Conservation (phyloP, 768 basidiomycete species). For the Pleurotus salmoneostramineus region DNA sequence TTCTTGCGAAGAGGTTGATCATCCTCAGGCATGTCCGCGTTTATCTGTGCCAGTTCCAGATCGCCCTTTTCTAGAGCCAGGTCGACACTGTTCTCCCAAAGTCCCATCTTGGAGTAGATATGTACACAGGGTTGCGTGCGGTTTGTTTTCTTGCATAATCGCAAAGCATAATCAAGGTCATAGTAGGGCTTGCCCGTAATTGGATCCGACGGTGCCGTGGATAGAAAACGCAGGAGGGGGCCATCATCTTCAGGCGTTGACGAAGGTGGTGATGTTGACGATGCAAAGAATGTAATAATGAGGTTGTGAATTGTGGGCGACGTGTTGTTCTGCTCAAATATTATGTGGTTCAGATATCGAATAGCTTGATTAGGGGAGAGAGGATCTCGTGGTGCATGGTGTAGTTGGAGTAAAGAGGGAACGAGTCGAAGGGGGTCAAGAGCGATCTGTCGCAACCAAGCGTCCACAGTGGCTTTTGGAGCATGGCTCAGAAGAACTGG, state of each 20-base stretch:
- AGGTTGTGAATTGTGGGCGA: conserved; percentile 92
- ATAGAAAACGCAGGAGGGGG: conserved; percentile 78
- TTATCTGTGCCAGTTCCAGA: conserved; percentile 89
- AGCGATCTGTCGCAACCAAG: conserved; percentile 80
- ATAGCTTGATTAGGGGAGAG: conserved; percentile 81
- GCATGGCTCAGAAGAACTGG: conserved; percentile 82
- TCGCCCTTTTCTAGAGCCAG: conserved; percentile 93
- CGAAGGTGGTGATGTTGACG: conserved; percentile 38
- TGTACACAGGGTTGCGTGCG: conserved; percentile 89
- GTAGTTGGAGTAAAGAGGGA: conserved; percentile 81
- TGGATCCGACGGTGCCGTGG: conserved; percentile 76
- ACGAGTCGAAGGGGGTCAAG: conserved; percentile 84
- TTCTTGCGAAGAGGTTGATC: conserved; percentile 86
- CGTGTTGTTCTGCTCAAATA: conserved; percentile 77
- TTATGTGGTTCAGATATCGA: conserved; percentile 80
- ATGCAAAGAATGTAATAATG: conserved; percentile 81
- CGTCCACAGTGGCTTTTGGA: conserved; percentile 88
- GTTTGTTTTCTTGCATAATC: conserved; percentile 81
- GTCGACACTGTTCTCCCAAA: conserved; percentile 96
- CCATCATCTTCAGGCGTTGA: conserved; percentile 60
- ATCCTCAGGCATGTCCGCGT: conserved; percentile 93
- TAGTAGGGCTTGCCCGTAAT: conserved; percentile 87
- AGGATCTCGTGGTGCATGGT: conserved; percentile 69
- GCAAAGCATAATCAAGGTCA: conserved; percentile 94
- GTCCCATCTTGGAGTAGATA: conserved; percentile 96